Base-by-base conservation (phyloP, 2,329 filamentous ascomycete genomes). In the Calonectria pteridis region DNA sequence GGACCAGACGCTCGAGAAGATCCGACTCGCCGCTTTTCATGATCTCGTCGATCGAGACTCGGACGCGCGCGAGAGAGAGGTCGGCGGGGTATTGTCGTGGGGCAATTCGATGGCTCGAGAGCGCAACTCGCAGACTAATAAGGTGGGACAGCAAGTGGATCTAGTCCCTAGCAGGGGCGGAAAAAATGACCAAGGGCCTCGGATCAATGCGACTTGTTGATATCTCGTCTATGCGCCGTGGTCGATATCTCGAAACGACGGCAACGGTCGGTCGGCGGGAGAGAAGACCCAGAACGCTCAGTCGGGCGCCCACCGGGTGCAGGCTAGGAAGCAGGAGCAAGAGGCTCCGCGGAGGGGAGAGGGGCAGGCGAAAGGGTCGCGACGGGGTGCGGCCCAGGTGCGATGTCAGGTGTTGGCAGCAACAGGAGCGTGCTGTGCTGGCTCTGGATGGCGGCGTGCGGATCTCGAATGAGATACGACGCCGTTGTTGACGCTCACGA, bases 101-200 rank as follows among this genome's bases (percentile, higher is more conserved):
- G 51, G 71, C 75, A 72, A 50, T 69, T 72, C 46, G 59, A 73
- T 69, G 62, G 72, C 76, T 74, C 77, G 58, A 69, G 72, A 78
- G 77, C 75, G 76, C 77, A 76, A 79, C 37, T 62, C 59, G 40
- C 59, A 64, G 40, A 77, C 69, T 59, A 75, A 65, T 70, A 69
- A 62, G 69, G 78, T 79, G 78, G 78, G 78, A 79, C 77, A 77
- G 76, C 73, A 58, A 73, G 78, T 79, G 78, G 78, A 72, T 74
- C 78, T 79, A 29, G 67, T 75, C 79, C 77, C 77, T 77, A 62
- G 76, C 77, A 71, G 76, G 75, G 75, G 75, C 73, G 78, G 69
- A n/a, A 72, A 74, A 70, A 65, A 69, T 58, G n/a, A 71, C 11
- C 23, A 16, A 62, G 23, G 40, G 46, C 23, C 62, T 65, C 55